A percentile compares a stretch with the other conserved stretches of the same genome.
Conservation (phyloP, 2,329 filamentous ascomycete species). For the Fusarium vanettenii region DNA sequence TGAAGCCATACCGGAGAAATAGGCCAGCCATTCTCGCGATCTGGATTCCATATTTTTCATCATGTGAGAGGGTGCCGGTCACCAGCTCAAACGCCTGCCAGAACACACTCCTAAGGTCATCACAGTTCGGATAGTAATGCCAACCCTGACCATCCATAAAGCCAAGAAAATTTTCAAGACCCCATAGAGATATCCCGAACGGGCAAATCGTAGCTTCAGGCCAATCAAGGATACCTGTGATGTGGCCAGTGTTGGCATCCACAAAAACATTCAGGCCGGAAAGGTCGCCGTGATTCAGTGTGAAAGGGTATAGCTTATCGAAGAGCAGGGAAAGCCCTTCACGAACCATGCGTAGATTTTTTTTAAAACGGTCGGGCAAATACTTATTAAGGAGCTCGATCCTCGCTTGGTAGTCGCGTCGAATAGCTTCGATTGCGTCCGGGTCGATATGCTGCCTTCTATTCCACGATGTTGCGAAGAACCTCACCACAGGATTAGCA, state of each 20-base stretch:
- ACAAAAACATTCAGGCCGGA: slow-evolving; percentile 46
- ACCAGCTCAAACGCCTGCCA: slow-evolving; percentile 13
- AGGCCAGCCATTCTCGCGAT: slow-evolving; percentile 3
- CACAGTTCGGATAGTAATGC: slow-evolving; percentile 20
- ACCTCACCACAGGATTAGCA: background rate
- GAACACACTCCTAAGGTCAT: slow-evolving; percentile 9
- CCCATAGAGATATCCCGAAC: slow-evolving; percentile 46
- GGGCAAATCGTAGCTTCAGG: slow-evolving; percentile 41
- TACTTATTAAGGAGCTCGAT: background rate
- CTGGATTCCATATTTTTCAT: background rate
- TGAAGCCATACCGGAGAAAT: background rate
- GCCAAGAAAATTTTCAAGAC: slow-evolving; percentile 40
- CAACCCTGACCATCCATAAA: slow-evolving; percentile 29
- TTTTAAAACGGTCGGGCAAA: background rate
- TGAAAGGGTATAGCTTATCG: slow-evolving; percentile 8
- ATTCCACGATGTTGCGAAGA: background rate
- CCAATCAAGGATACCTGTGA: slow-evolving; percentile 49
- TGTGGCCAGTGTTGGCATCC: slow-evolving; percentile 38
- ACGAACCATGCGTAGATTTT: background rate
- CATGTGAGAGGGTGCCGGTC: background rate
- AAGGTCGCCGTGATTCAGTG: slow-evolving; percentile 43
- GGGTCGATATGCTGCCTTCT: too few species aligned
- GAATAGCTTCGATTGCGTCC: too few species aligned
- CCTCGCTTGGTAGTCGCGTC: background rate
- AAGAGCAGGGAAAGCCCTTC: slow-evolving; percentile 25